Conservation (phyloP, 768 basidiomycete genomes). For the Clitopilus hobsonii region DNA sequence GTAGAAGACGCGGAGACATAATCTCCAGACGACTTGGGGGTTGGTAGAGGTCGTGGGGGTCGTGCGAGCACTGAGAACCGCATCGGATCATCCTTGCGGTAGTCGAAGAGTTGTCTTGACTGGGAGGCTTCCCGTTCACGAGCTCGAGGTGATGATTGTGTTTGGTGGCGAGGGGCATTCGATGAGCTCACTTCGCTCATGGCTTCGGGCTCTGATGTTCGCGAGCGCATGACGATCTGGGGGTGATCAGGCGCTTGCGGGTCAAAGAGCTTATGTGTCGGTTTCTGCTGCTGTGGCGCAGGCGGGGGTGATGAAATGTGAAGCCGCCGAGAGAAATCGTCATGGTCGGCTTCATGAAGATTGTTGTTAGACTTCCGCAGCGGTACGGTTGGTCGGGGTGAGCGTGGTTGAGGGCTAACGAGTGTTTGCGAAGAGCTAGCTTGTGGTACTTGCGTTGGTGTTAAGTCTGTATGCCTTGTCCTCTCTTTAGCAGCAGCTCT, state of each 20-base stretch:
- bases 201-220: conserved; percentile 60
- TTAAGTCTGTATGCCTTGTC: conserved; percentile 21
- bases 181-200: conserved; percentile 56
- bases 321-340: conserved; percentile 69
- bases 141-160: conserved; percentile 21
- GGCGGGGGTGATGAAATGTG: conserved; percentile 57
- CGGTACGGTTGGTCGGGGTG: conserved; percentile 24
- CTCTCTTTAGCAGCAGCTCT: conserved; percentile 39
- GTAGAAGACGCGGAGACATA: conserved; percentile 72
- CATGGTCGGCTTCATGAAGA: conserved; percentile 52
- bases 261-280: conserved; percentile 56
- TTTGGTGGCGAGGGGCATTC: conserved; percentile 39
- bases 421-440: conserved; percentile 13
- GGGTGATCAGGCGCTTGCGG: conserved; percentile 62
- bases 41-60: conserved; percentile 39
- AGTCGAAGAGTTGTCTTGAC: conserved; percentile 75
- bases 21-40: conserved; percentile 63
- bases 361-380: conserved; percentile 24
- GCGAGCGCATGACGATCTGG: conserved; percentile 20
- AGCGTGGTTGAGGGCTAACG: conserved; percentile 17
- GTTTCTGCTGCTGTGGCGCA: conserved; percentile 17
- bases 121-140: conserved; percentile 24
- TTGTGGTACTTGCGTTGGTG: conserved; percentile 26
- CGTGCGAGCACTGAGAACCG: conserved; percentile 69
- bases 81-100: conserved; percentile 86